These are phyloP conservation scores for Colletotrichum siamense DNA, from an alignment of 2,329 filamentous ascomycete genomes.

Conservation along the genomic window DNA sequence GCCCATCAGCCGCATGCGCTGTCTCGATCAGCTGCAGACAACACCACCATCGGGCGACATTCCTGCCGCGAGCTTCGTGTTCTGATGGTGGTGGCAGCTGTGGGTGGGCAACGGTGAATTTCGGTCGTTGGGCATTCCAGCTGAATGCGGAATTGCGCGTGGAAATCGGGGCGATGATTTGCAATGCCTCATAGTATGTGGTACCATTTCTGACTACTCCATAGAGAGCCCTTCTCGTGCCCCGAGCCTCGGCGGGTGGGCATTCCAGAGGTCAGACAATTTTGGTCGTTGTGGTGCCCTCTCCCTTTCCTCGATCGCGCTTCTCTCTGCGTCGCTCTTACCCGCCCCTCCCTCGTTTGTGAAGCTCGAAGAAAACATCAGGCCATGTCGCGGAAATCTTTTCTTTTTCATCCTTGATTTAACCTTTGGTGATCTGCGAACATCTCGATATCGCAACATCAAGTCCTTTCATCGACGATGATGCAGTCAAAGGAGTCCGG, in stretches of 20 bases:
- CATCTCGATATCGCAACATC: background rate
- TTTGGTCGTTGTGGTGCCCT: background rate
- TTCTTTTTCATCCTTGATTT: background rate
- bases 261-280: constrained; percentile 14
- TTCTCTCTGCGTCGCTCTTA: background rate
- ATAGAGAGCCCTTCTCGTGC: background rate
- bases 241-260: background rate
- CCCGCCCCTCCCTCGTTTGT: background rate
- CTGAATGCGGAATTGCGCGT: constrained; percentile 3
- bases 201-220: background rate
- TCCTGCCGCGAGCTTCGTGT: background rate
- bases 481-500: constrained; percentile 18
- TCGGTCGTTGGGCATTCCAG: background rate
- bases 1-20: background rate
- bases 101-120: background rate
- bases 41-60: background rate
- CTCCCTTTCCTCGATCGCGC: constrained; percentile 4
- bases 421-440: background rate
- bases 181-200: background rate
- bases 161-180: background rate
- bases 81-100: background rate
- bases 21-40: background rate
- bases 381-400: background rate
- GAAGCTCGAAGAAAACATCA: background rate
- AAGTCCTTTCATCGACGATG: constrained; percentile 10